Evolutionary conservation across 2,329 filamentous ascomycete species (phyloP).

Genomic region (Pseudocercospora cruenta): DNA sequence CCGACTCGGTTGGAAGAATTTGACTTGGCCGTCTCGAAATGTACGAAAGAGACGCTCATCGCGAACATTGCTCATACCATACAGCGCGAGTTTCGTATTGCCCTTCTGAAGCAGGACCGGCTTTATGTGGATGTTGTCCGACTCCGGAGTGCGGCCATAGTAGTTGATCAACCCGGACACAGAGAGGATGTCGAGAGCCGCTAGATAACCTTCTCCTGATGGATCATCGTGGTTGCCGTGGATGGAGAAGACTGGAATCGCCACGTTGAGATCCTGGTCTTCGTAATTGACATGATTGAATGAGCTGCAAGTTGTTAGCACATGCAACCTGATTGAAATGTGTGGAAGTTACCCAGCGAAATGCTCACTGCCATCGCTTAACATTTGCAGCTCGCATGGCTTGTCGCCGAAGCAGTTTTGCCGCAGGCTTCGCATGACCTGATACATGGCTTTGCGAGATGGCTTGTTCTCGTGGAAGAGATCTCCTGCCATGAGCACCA

Average conservation of each 20-base stretch:
- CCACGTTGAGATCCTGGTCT: conserved; percentile 94
- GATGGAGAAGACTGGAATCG: conserved; percentile 96
- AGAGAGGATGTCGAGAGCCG: conserved; percentile 87
- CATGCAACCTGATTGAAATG: not conserved
- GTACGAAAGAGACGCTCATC: conserved; percentile 94
- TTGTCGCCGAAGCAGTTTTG: conserved; percentile 95
- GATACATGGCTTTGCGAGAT: conserved; percentile 91
- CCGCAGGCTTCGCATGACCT: conserved; percentile 92
- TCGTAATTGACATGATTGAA: conserved; percentile 98
- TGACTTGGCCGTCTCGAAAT: conserved; percentile 89
- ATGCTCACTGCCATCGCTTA: conserved; percentile 89
- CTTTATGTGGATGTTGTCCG: conserved; percentile 90
- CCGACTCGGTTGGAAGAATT: conserved; percentile 81
- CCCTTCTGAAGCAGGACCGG: conserved; percentile 94
- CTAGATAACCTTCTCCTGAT: conserved; percentile 90
- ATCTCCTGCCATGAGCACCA: conserved; percentile 93
- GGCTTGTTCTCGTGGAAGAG: conserved; percentile 99
- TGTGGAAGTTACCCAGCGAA: conserved; percentile 57
- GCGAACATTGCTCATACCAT: conserved; percentile 92
- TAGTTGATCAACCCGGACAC: conserved; percentile 93
- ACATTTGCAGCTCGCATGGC: conserved; percentile 90
- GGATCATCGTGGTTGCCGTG: conserved; percentile 99
- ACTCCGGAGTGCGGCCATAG: conserved; percentile 87
- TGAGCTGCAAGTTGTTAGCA: conserved; percentile 49
- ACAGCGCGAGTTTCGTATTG: conserved; percentile 86